Evolutionary conservation across 805 yeast genomes (phyloP).

Genomic region (Dipodascus geniculatus): DNA sequence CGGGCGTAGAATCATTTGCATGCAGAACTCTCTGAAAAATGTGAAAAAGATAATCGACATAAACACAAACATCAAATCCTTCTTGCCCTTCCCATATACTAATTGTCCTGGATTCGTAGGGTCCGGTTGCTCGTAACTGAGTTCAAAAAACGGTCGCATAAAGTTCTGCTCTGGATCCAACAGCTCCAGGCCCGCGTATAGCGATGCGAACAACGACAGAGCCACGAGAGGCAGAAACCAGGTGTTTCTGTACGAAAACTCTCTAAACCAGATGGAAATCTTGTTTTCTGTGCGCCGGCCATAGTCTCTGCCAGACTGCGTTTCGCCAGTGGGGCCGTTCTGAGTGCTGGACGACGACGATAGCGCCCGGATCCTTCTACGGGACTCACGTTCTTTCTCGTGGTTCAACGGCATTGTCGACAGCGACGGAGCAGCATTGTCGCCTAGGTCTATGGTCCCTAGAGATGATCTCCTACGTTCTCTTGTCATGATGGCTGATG

Average conservation of each 20-base stretch:
- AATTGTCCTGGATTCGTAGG: conserved; percentile 33
- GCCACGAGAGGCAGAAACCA: conserved; percentile 62
- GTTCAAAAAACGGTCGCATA: conserved; percentile 55
- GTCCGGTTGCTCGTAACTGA: conserved; percentile 33
- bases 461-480: conserved; percentile 52
- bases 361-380: conserved; percentile 26
- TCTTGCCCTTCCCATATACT: conserved; percentile 76
- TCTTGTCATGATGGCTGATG: background rate
- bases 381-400: conserved; percentile 30
- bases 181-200: conserved; percentile 41
- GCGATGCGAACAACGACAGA: conserved; percentile 30
- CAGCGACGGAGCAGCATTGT: conserved; percentile 52
- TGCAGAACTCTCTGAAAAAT: conserved; percentile 77
- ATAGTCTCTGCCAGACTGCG: too few species aligned
- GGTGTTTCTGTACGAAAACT: conserved; percentile 43
- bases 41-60: conserved; percentile 82
- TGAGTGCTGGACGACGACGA: conserved; percentile 7
- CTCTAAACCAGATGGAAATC: conserved; percentile 36
- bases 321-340: conserved; percentile 21
- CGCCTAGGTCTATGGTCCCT: conserved; percentile 67
- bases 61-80: conserved; percentile 69
- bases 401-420: conserved; percentile 50
- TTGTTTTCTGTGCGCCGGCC: too few species aligned
- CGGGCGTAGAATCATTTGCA: conserved; percentile 75
- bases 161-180: conserved; percentile 49